Evolutionary conservation across 257 asterid genomes (phyloP), one percentile per base, ranked within the genome.

Genomic region (Ilex asprella): DNA sequence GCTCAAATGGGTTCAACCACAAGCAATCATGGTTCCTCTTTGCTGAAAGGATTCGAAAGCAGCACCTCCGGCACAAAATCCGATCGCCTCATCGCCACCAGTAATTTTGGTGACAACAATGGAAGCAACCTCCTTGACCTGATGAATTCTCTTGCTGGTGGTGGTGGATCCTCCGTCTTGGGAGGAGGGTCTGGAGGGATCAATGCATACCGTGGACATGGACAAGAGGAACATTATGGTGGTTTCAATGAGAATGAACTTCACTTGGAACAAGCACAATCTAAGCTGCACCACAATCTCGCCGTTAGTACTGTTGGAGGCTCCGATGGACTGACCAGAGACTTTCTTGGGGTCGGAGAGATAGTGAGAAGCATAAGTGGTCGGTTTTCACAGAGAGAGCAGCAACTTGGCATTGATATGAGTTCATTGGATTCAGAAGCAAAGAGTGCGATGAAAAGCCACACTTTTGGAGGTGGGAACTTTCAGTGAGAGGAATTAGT

Each of bases 311-410:
- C 10, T 53, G 57, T 53, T 7, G 57, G 57, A 16, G 57, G 57
- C 14, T 53, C 57, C 0, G 57, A 53, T 14, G 69, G 80, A 53
- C 56, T 86, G 62, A 88, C 96, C 0, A 80, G 96, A 75, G 95
- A 88, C 16, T 88, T 88, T 70, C 95, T 88, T 41, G 96, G 96
- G 12, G 92, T 85, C 10, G 89, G 94, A 1, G 86, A 82, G 76
- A 78, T 84, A 0, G 83, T 86, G 75, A 78, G 86, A 73, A 77
- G 77, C 55, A 76, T 81, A 30, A 75, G 70, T 52, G 75, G 71
- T 2, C 58, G 74, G n/a, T 32, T 31, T 27, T 68, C 52, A 41
- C 65, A 51, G 62, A 75, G 82, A 58, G 83, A 81, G 31, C 78
- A 69, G 66, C 77, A 78, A 32, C 63, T 59, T 61, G 84, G 76